These are phyloP conservation scores for Metschnikowia lachancei DNA, from an alignment of 805 yeast genomes.

Conservation along the genomic window DNA sequence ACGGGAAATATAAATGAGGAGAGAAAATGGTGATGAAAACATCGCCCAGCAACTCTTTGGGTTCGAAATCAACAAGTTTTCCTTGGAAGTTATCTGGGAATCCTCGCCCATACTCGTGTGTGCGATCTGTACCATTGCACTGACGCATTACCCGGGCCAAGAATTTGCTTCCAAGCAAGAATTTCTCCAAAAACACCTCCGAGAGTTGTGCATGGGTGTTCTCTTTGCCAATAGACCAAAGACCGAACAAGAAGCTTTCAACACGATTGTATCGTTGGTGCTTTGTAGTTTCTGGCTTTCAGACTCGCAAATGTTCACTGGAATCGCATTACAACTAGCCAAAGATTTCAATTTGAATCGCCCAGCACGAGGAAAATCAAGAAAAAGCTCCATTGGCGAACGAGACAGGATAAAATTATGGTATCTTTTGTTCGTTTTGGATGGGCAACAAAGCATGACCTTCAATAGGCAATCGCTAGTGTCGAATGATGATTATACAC, in stretches of 20 bases:
- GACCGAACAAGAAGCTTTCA: conserved; percentile 50
- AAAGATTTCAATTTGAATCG: conserved; percentile 39
- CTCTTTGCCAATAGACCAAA: conserved; percentile 37
- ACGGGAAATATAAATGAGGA: too few species aligned
- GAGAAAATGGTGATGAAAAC: conserved; percentile 47
- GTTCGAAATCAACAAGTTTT: conserved; percentile 51
- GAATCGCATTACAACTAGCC: conserved; percentile 65
- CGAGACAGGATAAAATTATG: conserved; percentile 54
- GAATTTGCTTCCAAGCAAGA: conserved; percentile 29
- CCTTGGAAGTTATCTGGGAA: conserved; percentile 50
- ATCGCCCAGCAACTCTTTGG: conserved; percentile 68
- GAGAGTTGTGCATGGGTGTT: conserved; percentile 35
- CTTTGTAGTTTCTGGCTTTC: conserved; percentile 70
- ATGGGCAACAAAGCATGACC: conserved; percentile 66
- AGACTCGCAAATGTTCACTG: conserved; percentile 62
- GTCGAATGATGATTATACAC: conserved; percentile 44
- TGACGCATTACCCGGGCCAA: conserved; percentile 53
- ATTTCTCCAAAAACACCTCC: conserved; percentile 30
- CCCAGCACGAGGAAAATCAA: conserved; percentile 1
- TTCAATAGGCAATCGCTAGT: conserved; percentile 57
- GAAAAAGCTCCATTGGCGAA: conserved; percentile 11
- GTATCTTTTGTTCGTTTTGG: conserved; percentile 63
- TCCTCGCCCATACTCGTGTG: conserved; percentile 56
- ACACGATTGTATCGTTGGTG: conserved; percentile 60
- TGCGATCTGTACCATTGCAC: conserved; percentile 60